Percentiles rank a stretch among this genome's conserved stretches.
These are phyloP conservation scores for Suillus occidentalis DNA, from an alignment of 768 basidiomycete species.

Conservation along the genomic window DNA sequence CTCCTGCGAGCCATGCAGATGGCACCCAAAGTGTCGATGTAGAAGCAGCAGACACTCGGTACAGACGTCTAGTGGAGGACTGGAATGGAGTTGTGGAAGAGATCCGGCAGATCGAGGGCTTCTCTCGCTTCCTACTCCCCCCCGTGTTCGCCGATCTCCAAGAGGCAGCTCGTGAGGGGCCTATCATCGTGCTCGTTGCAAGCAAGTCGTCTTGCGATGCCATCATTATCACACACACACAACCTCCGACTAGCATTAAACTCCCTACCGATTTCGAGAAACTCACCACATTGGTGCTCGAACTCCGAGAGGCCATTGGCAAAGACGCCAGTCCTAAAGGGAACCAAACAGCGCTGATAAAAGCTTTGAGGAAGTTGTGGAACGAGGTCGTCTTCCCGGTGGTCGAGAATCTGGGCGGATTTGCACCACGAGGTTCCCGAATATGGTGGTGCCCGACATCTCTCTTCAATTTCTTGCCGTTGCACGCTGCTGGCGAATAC, in stretches of 20 bases:
- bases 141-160: slow-evolving; percentile 9
- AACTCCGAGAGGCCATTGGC: too few species aligned
- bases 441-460: slow-evolving; percentile 14
- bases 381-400: neutral
- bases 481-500: slow-evolving; percentile 13
- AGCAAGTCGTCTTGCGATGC: slow-evolving; percentile 15
- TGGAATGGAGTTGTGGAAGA: slow-evolving; percentile 15
- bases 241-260: neutral
- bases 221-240: slow-evolving; percentile 8
- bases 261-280: neutral
- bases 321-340: too few species aligned
- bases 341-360: neutral
- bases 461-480: slow-evolving; percentile 9
- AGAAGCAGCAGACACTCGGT: neutral
- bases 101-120: slow-evolving; percentile 16
- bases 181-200: slow-evolving; percentile 6
- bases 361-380: neutral
- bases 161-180: slow-evolving; percentile 7
- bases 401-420: neutral
- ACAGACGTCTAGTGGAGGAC: neutral
- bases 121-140: slow-evolving; percentile 16
- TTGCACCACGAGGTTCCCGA: neutral
- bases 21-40: neutral
- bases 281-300: neutral
- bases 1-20: neutral